phyloP scores from a whole-genome alignment of 805 yeast genomes.

The Saccharomycopsis vini region DNA sequence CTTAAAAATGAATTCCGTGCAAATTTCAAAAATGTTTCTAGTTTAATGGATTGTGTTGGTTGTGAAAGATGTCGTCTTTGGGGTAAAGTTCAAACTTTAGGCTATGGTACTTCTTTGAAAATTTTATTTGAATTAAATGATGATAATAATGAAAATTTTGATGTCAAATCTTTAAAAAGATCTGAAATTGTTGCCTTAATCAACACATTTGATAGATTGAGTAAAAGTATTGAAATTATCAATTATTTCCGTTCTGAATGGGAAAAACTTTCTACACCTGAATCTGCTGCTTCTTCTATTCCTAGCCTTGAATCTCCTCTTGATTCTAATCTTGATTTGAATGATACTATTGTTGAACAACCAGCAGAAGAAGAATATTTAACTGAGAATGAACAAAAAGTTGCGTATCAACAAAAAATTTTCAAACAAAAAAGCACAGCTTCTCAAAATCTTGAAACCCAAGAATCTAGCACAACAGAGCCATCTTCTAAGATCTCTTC shows the following conservation, averaged over 20 bases:
- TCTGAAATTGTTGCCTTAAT: constrained; percentile 84
- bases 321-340: too few species aligned
- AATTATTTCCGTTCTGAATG: constrained; percentile 39
- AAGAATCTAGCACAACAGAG: too few species aligned
- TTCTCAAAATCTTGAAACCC: too few species aligned
- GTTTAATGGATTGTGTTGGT: constrained; percentile 96
- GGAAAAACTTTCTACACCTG: too few species aligned
- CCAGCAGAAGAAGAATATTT: not conserved
- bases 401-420: constrained; percentile 18
- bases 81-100: constrained; percentile 97
- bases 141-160: constrained; percentile 37
- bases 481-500: too few species aligned
- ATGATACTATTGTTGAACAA: too few species aligned
- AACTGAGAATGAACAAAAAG: constrained; percentile 8
- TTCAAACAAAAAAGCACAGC: constrained; percentile 5
- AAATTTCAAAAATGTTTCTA: constrained; percentile 82
- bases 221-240: constrained; percentile 73
- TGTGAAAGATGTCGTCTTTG: constrained; percentile 96
- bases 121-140: constrained; percentile 70
- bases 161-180: constrained; percentile 50
- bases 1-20: constrained; percentile 80
- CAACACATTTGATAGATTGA: constrained; percentile 86
- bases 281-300: too few species aligned
- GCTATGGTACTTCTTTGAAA: constrained; percentile 94
- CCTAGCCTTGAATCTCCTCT: too few species aligned